phyloP scores from a whole-genome alignment of 805 yeast genomes.

The Metschnikowia chrysomelidarum region DNA sequence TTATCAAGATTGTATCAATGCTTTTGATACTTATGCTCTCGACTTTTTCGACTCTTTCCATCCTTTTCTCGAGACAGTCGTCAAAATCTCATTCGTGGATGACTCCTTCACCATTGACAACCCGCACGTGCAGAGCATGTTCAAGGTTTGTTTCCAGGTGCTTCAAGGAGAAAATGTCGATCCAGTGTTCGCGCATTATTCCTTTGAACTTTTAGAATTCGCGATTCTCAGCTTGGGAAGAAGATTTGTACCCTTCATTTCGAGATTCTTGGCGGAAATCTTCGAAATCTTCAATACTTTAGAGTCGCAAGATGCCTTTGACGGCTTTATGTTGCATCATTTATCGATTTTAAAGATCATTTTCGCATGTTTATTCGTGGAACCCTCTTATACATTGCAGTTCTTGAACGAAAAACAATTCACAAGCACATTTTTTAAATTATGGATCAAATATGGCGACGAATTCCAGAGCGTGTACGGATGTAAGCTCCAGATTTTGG shows the following conservation, averaged over 20 bases:
- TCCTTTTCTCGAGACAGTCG: slow-evolving; percentile 55
- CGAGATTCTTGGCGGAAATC: slow-evolving; percentile 34
- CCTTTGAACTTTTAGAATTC: slow-evolving; percentile 40
- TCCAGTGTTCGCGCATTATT: slow-evolving; percentile 39
- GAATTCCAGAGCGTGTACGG: slow-evolving; percentile 54
- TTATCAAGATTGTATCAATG: slow-evolving; percentile 46
- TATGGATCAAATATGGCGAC: slow-evolving; percentile 49
- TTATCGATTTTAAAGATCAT: slow-evolving; percentile 43
- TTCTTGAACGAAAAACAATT: slow-evolving; percentile 38
- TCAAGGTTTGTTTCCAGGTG: slow-evolving; percentile 35
- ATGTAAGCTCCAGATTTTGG: slow-evolving; percentile 50
- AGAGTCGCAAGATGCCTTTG: slow-evolving; percentile 40
- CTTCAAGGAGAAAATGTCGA: slow-evolving; percentile 35
- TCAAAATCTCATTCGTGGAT: slow-evolving; percentile 47
- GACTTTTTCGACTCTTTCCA: slow-evolving; percentile 57
- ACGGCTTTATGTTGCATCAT: slow-evolving; percentile 44
- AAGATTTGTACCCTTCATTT: slow-evolving; percentile 32
- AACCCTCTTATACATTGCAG: slow-evolving; percentile 36
- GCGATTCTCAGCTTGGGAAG: slow-evolving; percentile 31
- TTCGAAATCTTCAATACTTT: slow-evolving; percentile 32
- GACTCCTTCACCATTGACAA: slow-evolving; percentile 35
- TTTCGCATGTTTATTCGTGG: slow-evolving; percentile 39
- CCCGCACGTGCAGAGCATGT: slow-evolving; percentile 37
- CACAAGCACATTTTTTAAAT: slow-evolving; percentile 38
- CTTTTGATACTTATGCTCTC: slow-evolving; percentile 57